A percentile compares a stretch with the other conserved stretches of the same genome.
Conservation (phyloP, 164 flowering plant species). For the Nymphaea colorata region DNA sequence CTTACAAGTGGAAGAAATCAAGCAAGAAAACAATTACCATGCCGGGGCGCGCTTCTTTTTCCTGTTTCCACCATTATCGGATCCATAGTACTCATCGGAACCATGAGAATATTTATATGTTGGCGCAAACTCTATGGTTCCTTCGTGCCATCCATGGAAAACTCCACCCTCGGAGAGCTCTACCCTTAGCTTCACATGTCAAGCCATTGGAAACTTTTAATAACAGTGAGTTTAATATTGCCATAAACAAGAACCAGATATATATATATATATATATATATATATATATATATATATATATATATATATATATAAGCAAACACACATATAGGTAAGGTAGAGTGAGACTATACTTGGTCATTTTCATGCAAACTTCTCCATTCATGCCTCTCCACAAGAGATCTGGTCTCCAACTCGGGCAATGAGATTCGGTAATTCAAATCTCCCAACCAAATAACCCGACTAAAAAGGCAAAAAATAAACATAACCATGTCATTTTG, state of each 20-base stretch:
- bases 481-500: neutral
- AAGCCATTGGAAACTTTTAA: neutral
- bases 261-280: too few species aligned
- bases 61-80: conserved; percentile 30
- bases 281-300: too few species aligned
- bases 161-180: conserved; percentile 24
- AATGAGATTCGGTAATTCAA: conserved; percentile 26
- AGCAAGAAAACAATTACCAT: conserved; percentile 27
- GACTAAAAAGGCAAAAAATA: conserved; percentile 8
- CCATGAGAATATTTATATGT: conserved; percentile 69
- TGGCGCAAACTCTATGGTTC: conserved; percentile 64
- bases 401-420: conserved; percentile 18
- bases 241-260: neutral
- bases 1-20: neutral
- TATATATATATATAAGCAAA: too few species aligned
- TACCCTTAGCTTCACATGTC: conserved; percentile 34
- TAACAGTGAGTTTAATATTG: neutral
- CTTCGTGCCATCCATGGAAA: conserved; percentile 80
- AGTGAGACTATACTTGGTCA: neutral
- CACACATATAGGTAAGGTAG: neutral
- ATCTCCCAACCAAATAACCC: conserved; percentile 25
- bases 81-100: conserved; percentile 54
- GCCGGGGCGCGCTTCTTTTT: conserved; percentile 85
- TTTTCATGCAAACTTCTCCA: conserved; percentile 15
- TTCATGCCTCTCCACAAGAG: conserved; percentile 11